phyloP scores from a whole-genome alignment of 345 rosid genomes.

The Camelina hispida region DNA sequence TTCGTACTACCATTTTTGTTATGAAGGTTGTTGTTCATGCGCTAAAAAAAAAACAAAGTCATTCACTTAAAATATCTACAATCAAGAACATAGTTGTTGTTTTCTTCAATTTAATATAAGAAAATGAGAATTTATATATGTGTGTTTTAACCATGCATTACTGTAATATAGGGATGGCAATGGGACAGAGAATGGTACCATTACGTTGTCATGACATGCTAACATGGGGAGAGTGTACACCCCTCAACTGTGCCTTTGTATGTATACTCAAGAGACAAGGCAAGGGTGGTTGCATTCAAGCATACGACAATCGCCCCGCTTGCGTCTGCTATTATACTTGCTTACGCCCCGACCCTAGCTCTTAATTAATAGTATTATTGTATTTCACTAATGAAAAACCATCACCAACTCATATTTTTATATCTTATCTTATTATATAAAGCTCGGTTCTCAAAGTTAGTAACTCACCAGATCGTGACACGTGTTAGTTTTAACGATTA shows the following conservation, averaged over 20 bases:
- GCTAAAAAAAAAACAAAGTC: neutral
- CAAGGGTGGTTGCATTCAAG: neutral
- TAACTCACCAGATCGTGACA: no score
- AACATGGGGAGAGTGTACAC: neutral
- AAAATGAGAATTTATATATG: no score
- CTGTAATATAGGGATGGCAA: neutral
- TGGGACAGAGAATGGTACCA: neutral
- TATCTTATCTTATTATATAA: no score
- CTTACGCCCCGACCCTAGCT: neutral
- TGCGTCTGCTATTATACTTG: neutral
- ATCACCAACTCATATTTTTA: neutral
- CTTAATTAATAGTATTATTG: neutral
- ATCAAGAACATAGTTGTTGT: neutral
- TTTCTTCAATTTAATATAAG: no score
- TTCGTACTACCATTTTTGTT: no score
- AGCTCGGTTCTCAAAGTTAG: no score
- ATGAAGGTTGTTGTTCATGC: no score
- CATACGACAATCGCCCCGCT: neutral
- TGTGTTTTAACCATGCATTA: neutral
- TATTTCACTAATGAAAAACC: neutral
- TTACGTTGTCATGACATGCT: neutral
- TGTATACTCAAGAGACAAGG: conserved; percentile 19
- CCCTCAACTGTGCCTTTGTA: neutral
- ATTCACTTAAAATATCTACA: no score
- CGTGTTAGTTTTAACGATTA: no score